A percentile compares a stretch with the other conserved stretches of the same genome.
Evolutionary conservation across 169 alveolate genomes (phyloP).

Genomic region (Plasmodium gaboni): DNA sequence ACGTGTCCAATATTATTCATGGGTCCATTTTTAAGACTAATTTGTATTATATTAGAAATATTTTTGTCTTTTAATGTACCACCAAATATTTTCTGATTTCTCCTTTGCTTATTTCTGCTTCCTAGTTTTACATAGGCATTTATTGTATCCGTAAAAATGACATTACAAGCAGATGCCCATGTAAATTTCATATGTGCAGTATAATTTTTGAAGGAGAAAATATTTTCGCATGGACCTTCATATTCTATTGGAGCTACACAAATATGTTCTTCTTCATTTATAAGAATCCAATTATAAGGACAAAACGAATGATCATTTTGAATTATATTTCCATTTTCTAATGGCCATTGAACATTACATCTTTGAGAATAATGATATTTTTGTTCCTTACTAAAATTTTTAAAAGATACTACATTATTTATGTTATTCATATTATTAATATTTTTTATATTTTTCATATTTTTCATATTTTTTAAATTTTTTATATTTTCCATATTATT

Average conservation of each 20-base stretch:
- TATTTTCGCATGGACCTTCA: constrained; percentile 81
- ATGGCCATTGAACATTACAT: constrained; percentile 61
- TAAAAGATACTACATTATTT: constrained; percentile 22
- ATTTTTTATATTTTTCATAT: too few species aligned
- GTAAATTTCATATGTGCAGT: constrained; percentile 78
- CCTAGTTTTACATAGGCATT: background rate
- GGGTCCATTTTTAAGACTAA: constrained; percentile 58
- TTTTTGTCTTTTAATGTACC: background rate
- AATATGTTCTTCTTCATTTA: constrained; percentile 26
- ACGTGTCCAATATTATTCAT: constrained; percentile 20
- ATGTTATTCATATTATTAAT: too few species aligned
- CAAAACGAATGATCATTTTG: constrained; percentile 64
- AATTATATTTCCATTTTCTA: background rate
- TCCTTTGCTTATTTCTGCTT: background rate
- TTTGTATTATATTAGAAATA: constrained; percentile 1
- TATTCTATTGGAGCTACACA: constrained; percentile 64
- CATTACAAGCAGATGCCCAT: constrained; percentile 82
- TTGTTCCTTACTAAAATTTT: constrained; percentile 49
- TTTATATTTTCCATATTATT: too few species aligned
- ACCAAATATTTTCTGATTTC: constrained; percentile 9
- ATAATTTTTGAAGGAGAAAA: constrained; percentile 78
- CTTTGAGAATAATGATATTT: constrained; percentile 30
- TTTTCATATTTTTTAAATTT: too few species aligned
- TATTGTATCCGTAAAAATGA: constrained; percentile 22
- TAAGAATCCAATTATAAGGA: constrained; percentile 66